Evolutionary conservation across 768 basidiomycete species (phyloP).

Genomic region (Lyophyllum shimeji): DNA sequence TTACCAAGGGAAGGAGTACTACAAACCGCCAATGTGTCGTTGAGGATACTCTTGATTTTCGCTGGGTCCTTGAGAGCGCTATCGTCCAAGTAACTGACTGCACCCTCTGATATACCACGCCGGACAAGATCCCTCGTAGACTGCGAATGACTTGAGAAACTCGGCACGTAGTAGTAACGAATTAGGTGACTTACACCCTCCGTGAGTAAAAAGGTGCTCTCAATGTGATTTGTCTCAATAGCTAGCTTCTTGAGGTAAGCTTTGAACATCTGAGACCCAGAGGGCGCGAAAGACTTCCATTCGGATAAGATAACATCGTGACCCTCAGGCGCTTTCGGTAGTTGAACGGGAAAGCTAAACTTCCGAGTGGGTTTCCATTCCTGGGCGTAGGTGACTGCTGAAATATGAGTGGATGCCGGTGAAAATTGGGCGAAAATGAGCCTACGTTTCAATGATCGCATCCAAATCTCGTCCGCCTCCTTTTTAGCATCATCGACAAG

Average conservation of each 20-base stretch:
- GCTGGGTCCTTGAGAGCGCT: slow-evolving; percentile 20
- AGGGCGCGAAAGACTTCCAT: slow-evolving; percentile 18
- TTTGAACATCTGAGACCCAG: slow-evolving; percentile 12
- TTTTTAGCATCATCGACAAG: too few relatives aligned
- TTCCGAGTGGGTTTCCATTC: slow-evolving; percentile 21
- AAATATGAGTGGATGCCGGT: too few relatives aligned
- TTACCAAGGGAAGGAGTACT: too few relatives aligned
- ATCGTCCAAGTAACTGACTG: slow-evolving; percentile 3
- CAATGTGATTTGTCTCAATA: slow-evolving; percentile 29
- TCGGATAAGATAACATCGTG: slow-evolving; percentile 17
- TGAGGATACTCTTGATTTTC: slow-evolving; percentile 25
- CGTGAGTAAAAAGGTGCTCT: slow-evolving; percentile 23
- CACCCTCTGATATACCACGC: slow-evolving; percentile 20
- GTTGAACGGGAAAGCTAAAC: slow-evolving; percentile 20
- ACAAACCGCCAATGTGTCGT: slow-evolving; percentile 27
- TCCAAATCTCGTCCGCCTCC: too few relatives aligned
- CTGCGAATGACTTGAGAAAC: slow-evolving; percentile 10
- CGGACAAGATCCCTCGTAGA: slow-evolving; percentile 21
- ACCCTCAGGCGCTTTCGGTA: slow-evolving; percentile 20
- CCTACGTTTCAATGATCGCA: too few relatives aligned
- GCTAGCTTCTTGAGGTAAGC: slow-evolving; percentile 22
- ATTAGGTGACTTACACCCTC: slow-evolving; percentile 17
- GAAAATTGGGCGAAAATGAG: too few relatives aligned
- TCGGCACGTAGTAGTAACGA: neutral
- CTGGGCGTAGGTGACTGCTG: slow-evolving; percentile 14